These are phyloP conservation scores for Didymella segeticola DNA, from an alignment of 2,329 filamentous ascomycete species.

Conservation along the genomic window DNA sequence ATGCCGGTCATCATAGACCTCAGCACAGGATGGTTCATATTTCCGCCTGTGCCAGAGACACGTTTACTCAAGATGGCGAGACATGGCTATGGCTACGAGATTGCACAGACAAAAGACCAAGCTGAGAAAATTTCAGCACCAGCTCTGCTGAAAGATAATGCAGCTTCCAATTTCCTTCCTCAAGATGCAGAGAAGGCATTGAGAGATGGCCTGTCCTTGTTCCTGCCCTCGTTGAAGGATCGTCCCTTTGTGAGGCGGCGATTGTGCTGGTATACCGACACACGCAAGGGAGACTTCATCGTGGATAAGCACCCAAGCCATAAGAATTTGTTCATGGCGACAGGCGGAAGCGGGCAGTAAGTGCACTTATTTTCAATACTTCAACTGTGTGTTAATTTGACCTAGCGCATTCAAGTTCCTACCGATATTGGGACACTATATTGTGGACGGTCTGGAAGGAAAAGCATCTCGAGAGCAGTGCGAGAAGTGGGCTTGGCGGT, in stretches of 20 bases:
- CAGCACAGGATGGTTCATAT: neutral
- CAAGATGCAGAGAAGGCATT: neutral
- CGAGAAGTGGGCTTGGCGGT: too few species aligned
- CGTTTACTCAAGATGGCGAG: neutral
- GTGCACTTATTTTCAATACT: neutral
- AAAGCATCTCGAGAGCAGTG: too few species aligned
- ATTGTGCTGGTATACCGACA: neutral
- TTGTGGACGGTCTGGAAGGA: neutral
- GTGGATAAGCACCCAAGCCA: neutral
- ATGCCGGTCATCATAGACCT: neutral
- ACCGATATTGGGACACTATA: conserved; percentile 25
- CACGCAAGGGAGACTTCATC: neutral
- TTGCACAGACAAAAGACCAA: neutral
- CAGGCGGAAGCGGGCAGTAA: neutral
- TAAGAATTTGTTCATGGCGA: neutral
- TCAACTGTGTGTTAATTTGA: neutral
- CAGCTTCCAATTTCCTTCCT: neutral
- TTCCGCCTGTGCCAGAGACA: neutral
- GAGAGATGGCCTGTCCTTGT: neutral
- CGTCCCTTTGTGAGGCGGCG: neutral
- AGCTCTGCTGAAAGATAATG: neutral
- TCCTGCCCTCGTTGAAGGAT: neutral
- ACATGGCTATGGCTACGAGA: neutral
- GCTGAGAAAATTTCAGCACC: neutral
- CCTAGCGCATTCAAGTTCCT: conserved; percentile 33